phyloP scores from a whole-genome alignment of 176 grass and related monocot genomes.

The Bonia amplexicaulis region DNA sequence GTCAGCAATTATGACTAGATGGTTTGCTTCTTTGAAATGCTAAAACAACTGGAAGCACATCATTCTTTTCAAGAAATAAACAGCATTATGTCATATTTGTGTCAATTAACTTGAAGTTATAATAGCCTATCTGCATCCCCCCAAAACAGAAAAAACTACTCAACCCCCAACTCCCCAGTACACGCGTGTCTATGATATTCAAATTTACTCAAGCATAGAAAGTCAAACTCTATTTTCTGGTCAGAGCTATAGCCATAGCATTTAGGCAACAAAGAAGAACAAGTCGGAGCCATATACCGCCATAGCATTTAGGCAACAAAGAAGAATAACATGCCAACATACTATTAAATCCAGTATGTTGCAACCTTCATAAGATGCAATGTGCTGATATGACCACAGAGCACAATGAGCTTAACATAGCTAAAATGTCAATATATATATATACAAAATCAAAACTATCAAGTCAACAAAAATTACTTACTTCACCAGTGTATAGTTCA shows the following conservation, averaged over 20 bases:
- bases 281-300: neutral
- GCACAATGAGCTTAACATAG: neutral
- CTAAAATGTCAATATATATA: neutral
- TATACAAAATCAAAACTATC: neutral
- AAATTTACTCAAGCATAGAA: neutral
- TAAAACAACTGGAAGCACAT: conserved; percentile 11
- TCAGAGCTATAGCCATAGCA: conserved; percentile 7
- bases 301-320: conserved; percentile 12
- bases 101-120: neutral
- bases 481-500: conserved; percentile 82
- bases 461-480: conserved; percentile 31
- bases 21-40: neutral
- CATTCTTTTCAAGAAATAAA: neutral
- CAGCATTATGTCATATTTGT: neutral
- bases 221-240: neutral
- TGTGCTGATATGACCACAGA: neutral
- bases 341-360: neutral
- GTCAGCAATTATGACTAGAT: neutral
- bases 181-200: neutral
- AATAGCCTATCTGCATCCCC: neutral
- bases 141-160: neutral
- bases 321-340: neutral
- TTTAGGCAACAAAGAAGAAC: neutral
- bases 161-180: neutral
- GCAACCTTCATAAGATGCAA: neutral